Evolutionary conservation across 768 basidiomycete species (phyloP), one percentile per base, ranked within the genome.

Genomic region (Tricholoma bakamatsutake): DNA sequence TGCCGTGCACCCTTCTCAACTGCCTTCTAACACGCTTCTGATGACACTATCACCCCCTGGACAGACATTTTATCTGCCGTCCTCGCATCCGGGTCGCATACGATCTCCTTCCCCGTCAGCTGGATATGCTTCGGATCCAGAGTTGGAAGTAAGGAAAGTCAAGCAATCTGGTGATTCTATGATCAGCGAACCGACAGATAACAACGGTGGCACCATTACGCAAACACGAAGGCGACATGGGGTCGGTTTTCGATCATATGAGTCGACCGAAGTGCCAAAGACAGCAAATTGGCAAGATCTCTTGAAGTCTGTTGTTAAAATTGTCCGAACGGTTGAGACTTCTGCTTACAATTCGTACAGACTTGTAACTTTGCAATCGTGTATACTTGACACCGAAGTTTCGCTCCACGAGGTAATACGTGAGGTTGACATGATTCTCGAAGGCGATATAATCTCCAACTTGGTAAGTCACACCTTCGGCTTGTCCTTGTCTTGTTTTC

Each of bases 11-110:
- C 57, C 77, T 63, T 52, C 68, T 4, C 73, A 74, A 48, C 68
- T 93, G 30, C 84, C 89, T 1, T 85, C 84, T 13, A 94, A 94
- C 64, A 83, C 88, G 1, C 73, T 92, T 7, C 70, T 93, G 13
- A 58, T 93, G 42, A 76, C 80, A 13, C 76, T 93, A 52, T 74
- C 81, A 12, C 86, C 87, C 7, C 79, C 78, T 15, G 81, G 80
- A 5, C 72, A 80, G 61, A 74, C 73, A n/a, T 85, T 82, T 60
- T 87, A 83, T 69, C 64, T 86, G 21, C 81, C 84, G 18, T 61
- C 70, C 37, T 60, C 70, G 4, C 60, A 68, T 42, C 61, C 57
- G 24, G 63, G 60, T 59, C 65, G 63, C 54, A 63, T 74, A 43
- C 74, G 81, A 46, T 68, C 82, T 24, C 74, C 81, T 50, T 80